Evolutionary conservation across 1,139 yeast genomes (phyloP).

Genomic region (Pichia sorboxylosa): DNA sequence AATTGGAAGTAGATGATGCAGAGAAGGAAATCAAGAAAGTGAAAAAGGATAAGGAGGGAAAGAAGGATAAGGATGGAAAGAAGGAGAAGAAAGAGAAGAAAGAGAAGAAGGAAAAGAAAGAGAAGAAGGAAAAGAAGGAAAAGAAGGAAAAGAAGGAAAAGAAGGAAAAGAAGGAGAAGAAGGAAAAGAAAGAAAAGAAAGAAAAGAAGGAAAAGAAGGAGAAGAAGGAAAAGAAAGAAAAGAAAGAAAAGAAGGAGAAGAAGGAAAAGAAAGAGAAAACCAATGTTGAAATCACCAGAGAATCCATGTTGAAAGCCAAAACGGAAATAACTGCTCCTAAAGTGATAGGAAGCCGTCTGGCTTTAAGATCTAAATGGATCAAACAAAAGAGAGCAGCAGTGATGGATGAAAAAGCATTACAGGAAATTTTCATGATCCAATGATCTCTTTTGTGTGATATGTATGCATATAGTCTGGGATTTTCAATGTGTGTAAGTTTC

Average conservation of each 20-base stretch:
- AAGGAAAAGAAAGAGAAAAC: not conserved
- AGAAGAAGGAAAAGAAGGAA: slow-evolving; percentile 25
- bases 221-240: slow-evolving; percentile 22
- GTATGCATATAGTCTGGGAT: no score
- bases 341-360: slow-evolving; percentile 49
- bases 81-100: slow-evolving; percentile 23
- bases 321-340: slow-evolving; percentile 25
- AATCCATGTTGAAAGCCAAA: slow-evolving; percentile 30
- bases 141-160: slow-evolving; percentile 22
- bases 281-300: slow-evolving; percentile 24
- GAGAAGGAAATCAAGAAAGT: slow-evolving; percentile 16
- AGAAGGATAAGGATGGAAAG: slow-evolving; percentile 23
- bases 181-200: slow-evolving; percentile 23
- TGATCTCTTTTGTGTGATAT: slow-evolving; percentile 23
- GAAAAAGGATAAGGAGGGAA: slow-evolving; percentile 12
- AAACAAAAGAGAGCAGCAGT: slow-evolving; percentile 85
- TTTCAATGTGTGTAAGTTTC: no score
- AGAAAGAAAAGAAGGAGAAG: slow-evolving; percentile 18
- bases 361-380: slow-evolving; percentile 78
- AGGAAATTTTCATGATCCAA: slow-evolving; percentile 81
- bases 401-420: slow-evolving; percentile 75
- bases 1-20: slow-evolving; percentile 17
- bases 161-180: slow-evolving; percentile 19
- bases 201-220: slow-evolving; percentile 25
- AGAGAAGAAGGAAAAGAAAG: slow-evolving; percentile 25